phyloP scores from a whole-genome alignment of 2,329 filamentous ascomycete genomes.

The Ophiostoma montium region DNA sequence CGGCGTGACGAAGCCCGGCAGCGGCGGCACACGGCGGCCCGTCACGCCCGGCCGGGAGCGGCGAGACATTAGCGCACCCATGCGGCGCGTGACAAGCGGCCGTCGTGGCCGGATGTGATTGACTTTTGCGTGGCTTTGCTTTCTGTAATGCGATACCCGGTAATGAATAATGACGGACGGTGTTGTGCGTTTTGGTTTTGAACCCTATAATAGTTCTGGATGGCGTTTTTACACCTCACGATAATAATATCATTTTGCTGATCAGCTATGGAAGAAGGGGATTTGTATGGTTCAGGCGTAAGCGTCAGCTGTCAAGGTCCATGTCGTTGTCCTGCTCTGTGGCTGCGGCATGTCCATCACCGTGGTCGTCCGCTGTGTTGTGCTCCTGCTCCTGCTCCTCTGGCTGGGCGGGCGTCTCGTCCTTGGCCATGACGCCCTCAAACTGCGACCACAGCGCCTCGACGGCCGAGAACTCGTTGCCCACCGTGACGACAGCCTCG shows the following conservation, averaged over 20 bases:
- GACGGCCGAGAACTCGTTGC: slow-evolving; percentile 94
- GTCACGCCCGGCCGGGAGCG: slow-evolving; percentile 12
- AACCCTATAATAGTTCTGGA: too few relatives aligned
- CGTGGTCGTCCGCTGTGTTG: neutral
- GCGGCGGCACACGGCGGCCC: slow-evolving; percentile 6
- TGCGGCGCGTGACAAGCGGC: slow-evolving; percentile 9
- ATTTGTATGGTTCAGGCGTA: too few relatives aligned
- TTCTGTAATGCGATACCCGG: neutral
- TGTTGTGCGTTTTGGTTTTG: neutral
- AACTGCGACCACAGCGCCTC: slow-evolving; percentile 96
- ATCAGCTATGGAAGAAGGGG: too few relatives aligned
- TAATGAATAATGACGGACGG: neutral
- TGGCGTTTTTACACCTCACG: too few relatives aligned
- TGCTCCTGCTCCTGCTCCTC: neutral
- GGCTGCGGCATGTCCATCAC: neutral
- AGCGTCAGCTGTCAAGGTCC: neutral
- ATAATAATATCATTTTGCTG: too few relatives aligned
- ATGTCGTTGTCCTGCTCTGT: slow-evolving; percentile 1
- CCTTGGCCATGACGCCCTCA: slow-evolving; percentile 82
- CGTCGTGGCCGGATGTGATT: slow-evolving; percentile 5
- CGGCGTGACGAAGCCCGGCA: neutral
- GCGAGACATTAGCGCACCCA: slow-evolving; percentile 12
- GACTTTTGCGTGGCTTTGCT: too few relatives aligned
- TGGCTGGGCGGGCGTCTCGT: slow-evolving; percentile 16
- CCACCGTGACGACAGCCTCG: slow-evolving; percentile 83